Base-by-base conservation (phyloP, 768 basidiomycete genomes). In the Dacryopinax primogenitus region DNA sequence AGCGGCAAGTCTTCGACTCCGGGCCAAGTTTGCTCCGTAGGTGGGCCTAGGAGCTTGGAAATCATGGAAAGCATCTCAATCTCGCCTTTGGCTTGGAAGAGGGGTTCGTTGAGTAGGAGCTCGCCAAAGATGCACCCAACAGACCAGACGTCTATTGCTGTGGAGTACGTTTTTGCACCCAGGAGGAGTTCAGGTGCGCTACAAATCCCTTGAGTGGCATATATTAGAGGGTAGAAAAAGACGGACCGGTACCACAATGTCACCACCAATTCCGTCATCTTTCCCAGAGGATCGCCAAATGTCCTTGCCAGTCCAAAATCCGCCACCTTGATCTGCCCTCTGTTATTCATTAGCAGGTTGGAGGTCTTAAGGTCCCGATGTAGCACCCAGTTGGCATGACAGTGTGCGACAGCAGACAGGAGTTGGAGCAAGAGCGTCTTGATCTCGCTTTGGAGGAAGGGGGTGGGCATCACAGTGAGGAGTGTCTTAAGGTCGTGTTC, bases 51-150 rank as follows among this genome's bases (percentile, higher is more conserved):
- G 4, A 98, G 83, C 73, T 88, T 92, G 79, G 96, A 95, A 63
- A 98, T 95, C 86, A 91, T 89, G 62, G 84, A 83, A 61, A 98
- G 79, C 67, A 98, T 85, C 72, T 99, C 95, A 15, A 95, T 78
- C 73, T 99, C 96, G 37, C 86, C 86, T 72, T 94, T 88, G n/a
- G 94, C 93, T 76, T 94, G 95, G 74, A 98, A 92, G n/a, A 98
- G 79, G 1, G 96, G 92, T 74, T 96, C 92, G 68, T 93, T 93
- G 69, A 95, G 80, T 70, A 99, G 84, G 61, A 99, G 79, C 74
- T 99, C 96, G 15, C 90, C 94, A 71, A 98, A 97, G 69, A 99
- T 97, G 78, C 96, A 99, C 7, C 96, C 96, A 11, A 96, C 92
- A 62, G 92, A 95, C 96, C 96, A 99, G 83, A 98, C 85, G 74